A percentile compares a stretch with the other conserved stretches of the same genome.
Conservation (phyloP, 2,329 filamentous ascomycete genomes). For the Fusarium sp. region DNA sequence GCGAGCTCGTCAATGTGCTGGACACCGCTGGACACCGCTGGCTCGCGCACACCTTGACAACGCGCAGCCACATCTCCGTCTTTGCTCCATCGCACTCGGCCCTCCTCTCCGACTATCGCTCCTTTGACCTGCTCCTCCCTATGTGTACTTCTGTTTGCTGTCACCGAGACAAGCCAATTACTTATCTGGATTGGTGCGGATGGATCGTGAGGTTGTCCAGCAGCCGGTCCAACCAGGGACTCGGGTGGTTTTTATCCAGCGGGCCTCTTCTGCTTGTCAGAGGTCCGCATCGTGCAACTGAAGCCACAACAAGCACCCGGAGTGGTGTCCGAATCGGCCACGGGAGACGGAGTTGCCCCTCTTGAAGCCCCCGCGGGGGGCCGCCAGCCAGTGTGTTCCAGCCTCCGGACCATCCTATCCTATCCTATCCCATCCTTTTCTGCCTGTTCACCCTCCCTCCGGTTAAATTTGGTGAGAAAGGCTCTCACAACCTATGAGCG, state of each 20-base stretch:
- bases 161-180: conserved; percentile 28
- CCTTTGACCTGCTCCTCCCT: conserved; percentile 12
- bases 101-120: conserved; percentile 27
- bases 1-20: not conserved
- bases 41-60: not conserved
- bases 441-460: conserved; percentile 33
- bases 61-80: conserved; percentile 5
- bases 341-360: conserved; percentile 35
- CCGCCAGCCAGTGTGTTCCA: conserved; percentile 29
- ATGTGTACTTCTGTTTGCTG: not conserved
- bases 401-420: conserved; percentile 13
- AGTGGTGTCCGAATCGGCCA: conserved; percentile 35
- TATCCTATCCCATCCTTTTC: conserved; percentile 8
- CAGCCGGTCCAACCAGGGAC: conserved; percentile 33
- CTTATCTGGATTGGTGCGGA: conserved; percentile 37
- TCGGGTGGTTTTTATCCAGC: not conserved
- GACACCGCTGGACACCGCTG: not conserved
- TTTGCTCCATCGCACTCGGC: conserved; percentile 4
- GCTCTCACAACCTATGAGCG: conserved; percentile 27
- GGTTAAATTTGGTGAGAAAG: conserved; percentile 36
- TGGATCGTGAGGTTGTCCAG: conserved; percentile 12
- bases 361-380: conserved; percentile 33
- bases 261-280: conserved; percentile 2
- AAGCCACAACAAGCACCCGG: conserved; percentile 18
- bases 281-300: conserved; percentile 23